Conservation (phyloP, 2,329 filamentous ascomycete genomes). For the Ascosphaera pollenicola region DNA sequence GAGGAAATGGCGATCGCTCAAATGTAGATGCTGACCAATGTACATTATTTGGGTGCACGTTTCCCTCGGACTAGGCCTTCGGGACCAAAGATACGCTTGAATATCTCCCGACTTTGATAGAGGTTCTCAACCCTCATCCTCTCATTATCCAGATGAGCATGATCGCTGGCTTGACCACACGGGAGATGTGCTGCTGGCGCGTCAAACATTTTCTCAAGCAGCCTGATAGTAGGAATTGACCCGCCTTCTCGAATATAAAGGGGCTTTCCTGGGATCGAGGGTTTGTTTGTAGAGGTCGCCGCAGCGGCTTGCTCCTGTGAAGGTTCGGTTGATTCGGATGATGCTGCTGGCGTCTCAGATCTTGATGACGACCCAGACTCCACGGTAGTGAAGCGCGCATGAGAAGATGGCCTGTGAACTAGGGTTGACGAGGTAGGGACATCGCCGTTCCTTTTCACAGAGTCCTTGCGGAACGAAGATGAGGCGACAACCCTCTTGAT, state of each 20-base stretch:
- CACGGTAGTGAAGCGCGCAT: neutral
- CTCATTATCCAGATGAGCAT: conserved; percentile 89
- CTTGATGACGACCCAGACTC: neutral
- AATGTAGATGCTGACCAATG: too few relatives aligned
- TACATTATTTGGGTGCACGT: too few relatives aligned
- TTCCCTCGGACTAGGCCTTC: neutral
- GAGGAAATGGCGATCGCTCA: too few relatives aligned
- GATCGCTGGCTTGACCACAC: conserved; percentile 84
- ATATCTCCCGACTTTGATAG: conserved; percentile 79
- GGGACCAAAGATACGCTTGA: conserved; percentile 54
- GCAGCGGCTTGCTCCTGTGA: neutral
- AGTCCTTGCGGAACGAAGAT: neutral
- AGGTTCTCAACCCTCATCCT: conserved; percentile 71
- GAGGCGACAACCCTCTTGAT: conserved; percentile 5
- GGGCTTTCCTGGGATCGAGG: conserved; percentile 33
- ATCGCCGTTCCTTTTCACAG: conserved; percentile 4
- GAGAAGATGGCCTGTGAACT: conserved; percentile 4
- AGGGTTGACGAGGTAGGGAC: conserved; percentile 21
- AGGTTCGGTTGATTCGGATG: neutral
- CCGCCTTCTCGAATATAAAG: conserved; percentile 92
- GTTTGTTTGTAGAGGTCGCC: neutral
- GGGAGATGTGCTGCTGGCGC: conserved; percentile 84
- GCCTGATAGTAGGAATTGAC: conserved; percentile 82
- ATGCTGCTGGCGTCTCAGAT: neutral
- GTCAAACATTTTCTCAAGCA: conserved; percentile 80